Conservation (phyloP, 495 filamentous ascomycete genomes). For the Stereocaulon alpinum region DNA sequence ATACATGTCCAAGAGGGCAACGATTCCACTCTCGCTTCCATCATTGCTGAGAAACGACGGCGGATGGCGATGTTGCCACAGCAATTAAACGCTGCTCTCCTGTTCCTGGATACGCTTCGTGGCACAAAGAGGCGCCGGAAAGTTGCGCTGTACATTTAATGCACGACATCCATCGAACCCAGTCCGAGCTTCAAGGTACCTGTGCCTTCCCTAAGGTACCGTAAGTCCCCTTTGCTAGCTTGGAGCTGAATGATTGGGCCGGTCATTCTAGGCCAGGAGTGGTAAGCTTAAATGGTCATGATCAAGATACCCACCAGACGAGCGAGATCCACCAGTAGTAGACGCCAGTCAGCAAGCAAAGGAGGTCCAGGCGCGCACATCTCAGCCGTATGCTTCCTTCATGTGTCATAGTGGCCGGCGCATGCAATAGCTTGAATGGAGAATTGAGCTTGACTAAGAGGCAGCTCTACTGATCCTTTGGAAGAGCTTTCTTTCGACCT, state of each 20-base stretch:
- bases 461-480: background rate
- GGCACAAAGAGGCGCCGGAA: constrained; percentile 3
- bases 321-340: background rate
- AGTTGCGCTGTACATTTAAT: background rate
- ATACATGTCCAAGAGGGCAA: background rate
- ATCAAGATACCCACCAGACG: constrained; percentile 3
- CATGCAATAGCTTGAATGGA: background rate
- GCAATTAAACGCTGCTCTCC: background rate
- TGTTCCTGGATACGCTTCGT: background rate
- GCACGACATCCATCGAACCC: constrained; percentile 7
- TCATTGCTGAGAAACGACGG: background rate
- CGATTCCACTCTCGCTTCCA: background rate
- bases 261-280: background rate
- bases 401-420: constrained; percentile 1
- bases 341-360: background rate
- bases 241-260: background rate
- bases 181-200: constrained; percentile 5
- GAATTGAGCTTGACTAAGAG: background rate
- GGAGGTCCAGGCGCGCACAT: constrained; percentile 1
- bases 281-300: constrained; percentile 6
- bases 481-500: too few relatives aligned
- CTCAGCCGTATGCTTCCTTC: background rate
- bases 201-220: constrained; percentile 4
- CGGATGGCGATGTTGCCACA: background rate
- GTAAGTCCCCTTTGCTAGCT: background rate